Evolutionary conservation across 2,329 filamentous ascomycete genomes (phyloP).

Genomic region (Sclerotinia subarctica): DNA sequence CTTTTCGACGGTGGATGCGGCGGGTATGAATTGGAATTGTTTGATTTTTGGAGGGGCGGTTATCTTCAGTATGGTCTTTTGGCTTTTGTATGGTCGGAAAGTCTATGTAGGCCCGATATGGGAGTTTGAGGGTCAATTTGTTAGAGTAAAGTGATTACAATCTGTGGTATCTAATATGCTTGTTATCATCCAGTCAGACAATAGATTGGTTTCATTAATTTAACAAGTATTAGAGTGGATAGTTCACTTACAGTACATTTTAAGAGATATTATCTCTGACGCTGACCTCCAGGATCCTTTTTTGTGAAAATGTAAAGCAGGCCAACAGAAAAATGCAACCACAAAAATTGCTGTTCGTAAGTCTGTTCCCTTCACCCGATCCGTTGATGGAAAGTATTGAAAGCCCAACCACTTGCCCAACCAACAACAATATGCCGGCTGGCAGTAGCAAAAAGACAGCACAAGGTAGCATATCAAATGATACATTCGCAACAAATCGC

Average conservation of each 20-base stretch:
- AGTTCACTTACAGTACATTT: background rate
- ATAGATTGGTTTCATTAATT: background rate
- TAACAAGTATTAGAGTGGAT: background rate
- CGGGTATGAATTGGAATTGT: constrained; percentile 19
- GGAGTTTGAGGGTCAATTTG: constrained; percentile 1
- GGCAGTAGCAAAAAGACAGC: too few relatives aligned
- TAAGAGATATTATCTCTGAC: background rate
- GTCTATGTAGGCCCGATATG: constrained; percentile 19
- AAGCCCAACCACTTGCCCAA: background rate
- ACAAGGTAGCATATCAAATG: too few relatives aligned
- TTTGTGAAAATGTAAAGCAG: too few relatives aligned
- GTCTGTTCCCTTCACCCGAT: too few relatives aligned
- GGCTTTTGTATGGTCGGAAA: constrained; percentile 17
- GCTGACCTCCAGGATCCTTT: background rate
- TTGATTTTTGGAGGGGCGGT: constrained; percentile 16
- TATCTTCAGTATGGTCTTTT: constrained; percentile 14
- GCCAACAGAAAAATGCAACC: background rate
- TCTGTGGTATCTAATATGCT: background rate
- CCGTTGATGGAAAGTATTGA: background rate
- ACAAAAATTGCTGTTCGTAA: background rate
- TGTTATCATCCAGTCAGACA: background rate
- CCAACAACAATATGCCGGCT: too few relatives aligned
- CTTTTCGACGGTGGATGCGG: background rate
- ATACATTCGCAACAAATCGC: background rate
- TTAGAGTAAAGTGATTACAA: background rate